Evolutionary conservation across 805 yeast species (phyloP), one percentile per base, ranked within the genome.

Genomic region (Vanderwaltozyma tropicalis): DNA sequence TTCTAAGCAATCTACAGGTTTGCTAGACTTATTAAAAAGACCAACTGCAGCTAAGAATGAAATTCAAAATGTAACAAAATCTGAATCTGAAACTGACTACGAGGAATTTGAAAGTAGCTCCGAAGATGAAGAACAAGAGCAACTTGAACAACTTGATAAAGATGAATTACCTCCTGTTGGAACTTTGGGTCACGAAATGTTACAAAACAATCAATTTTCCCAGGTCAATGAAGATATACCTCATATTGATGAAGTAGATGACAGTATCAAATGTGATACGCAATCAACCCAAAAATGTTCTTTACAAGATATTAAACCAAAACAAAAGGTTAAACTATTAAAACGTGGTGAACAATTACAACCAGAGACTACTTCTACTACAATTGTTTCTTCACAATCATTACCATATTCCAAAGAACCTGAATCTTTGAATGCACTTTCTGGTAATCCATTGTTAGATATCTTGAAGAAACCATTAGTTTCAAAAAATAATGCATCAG

Each of bases 321-420:
- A 55, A 38, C 62, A 59, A 3, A 63, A 59, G 40, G 45, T 62
- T 32, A 61, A 54, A 39, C 28, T 64, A 3, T 36, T 64, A 38
- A 65, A 60, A 39, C 54, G 67, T 32, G 68, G 68, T 15, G 63
- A 65, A 39, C 49, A 47, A 3, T 38, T 63, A 16, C 26, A 9
- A 10, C 17, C n/a, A 12, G 35, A 26, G 14, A 11, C 13, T 5
- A 15, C 14, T 10, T 28, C 35, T 6, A n/a, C 41, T 14, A 31
- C 28, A 13, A 36, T 31, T 8, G 37, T 46, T 5, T 49, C 51
- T 0, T 48, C 52, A 0, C 45, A 43, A 15, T 38, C 46, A 22
- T 48, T 50, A 26, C 48, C 55, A 13, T 48, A 45, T 30, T 41
- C 42, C 28, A 44, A 31, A 21, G 12, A 20, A 6, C 3, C 13